Evolutionary conservation across 2,329 filamentous ascomycete genomes (phyloP).

Genomic region (Claviceps monticola): DNA sequence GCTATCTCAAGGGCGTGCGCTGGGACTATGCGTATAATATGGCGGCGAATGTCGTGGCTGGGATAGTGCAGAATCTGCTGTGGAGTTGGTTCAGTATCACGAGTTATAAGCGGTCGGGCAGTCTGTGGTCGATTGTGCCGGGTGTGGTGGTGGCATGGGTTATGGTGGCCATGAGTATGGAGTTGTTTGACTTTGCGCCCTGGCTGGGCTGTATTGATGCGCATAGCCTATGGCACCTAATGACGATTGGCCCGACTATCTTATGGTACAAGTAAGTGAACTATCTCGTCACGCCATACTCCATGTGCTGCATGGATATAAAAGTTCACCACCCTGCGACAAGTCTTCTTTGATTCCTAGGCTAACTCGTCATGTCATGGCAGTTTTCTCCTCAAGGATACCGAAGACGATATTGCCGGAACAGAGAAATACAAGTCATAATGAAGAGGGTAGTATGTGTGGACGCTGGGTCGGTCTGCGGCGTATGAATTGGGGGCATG

Average conservation of each 20-base stretch:
- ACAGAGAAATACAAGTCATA: slow-evolving; percentile 53
- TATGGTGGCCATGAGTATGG: slow-evolving; percentile 85
- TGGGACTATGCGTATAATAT: slow-evolving; percentile 99
- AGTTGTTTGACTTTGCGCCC: slow-evolving; percentile 87
- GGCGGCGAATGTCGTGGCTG: slow-evolving; percentile 78
- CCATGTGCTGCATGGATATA: too few species aligned
- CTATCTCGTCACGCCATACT: background rate
- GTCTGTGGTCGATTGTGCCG: slow-evolving; percentile 77
- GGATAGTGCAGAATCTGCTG: slow-evolving; percentile 64
- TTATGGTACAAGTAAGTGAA: slow-evolving; percentile 85
- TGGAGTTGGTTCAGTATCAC: slow-evolving; percentile 76
- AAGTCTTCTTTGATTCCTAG: background rate
- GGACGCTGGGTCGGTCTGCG: too few species aligned
- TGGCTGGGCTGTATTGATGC: slow-evolving; percentile 74
- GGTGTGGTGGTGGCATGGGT: slow-evolving; percentile 87
- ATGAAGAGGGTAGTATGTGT: background rate
- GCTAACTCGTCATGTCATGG: slow-evolving; percentile 15
- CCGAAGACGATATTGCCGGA: slow-evolving; percentile 65
- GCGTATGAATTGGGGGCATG: too few species aligned
- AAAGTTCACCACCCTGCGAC: background rate
- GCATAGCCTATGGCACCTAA: slow-evolving; percentile 90
- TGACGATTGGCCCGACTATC: slow-evolving; percentile 75
- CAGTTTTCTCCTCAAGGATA: slow-evolving; percentile 78
- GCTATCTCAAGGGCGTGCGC: slow-evolving; percentile 68
- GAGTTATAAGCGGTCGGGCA: slow-evolving; percentile 56